These are phyloP conservation scores for Penicillium argentinense DNA, from an alignment of 495 filamentous ascomycete species.

Conservation along the genomic window DNA sequence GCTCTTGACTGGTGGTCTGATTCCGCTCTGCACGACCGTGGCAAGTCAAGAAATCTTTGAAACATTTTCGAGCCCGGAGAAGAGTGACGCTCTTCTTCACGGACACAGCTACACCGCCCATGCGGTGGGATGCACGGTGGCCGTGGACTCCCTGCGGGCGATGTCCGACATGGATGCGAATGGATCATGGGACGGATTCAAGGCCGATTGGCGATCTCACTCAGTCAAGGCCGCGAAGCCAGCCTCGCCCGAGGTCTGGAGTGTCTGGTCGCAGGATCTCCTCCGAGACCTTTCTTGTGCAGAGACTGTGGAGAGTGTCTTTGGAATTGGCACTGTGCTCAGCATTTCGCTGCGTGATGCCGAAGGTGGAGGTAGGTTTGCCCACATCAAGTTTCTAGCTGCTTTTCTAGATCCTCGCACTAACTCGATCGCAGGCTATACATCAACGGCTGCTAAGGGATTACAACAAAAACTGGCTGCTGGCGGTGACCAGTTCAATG, in stretches of 20 bases:
- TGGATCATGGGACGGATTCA: slow-evolving; percentile 51
- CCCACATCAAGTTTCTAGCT: too few relatives aligned
- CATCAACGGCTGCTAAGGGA: slow-evolving; percentile 59
- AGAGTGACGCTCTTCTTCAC: slow-evolving; percentile 71
- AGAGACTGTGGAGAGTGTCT: slow-evolving; percentile 57
- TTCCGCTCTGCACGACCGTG: slow-evolving; percentile 70
- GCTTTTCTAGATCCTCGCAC: neutral
- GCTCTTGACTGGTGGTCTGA: slow-evolving; percentile 71
- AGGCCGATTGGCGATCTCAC: slow-evolving; percentile 38
- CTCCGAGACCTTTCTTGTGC: slow-evolving; percentile 55
- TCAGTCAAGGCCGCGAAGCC: neutral
- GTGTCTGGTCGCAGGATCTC: slow-evolving; percentile 61
- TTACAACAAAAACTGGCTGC: slow-evolving; percentile 55
- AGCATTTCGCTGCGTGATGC: slow-evolving; percentile 58
- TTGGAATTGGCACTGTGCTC: slow-evolving; percentile 70
- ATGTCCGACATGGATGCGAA: slow-evolving; percentile 55
- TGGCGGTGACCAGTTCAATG: slow-evolving; percentile 47
- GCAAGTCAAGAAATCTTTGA: slow-evolving; percentile 70
- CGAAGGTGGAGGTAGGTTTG: slow-evolving; percentile 45
- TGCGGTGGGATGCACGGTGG: slow-evolving; percentile 72
- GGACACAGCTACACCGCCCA: slow-evolving; percentile 84
- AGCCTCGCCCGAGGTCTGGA: slow-evolving; percentile 53
- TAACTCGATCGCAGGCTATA: slow-evolving; percentile 53
- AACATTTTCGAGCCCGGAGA: slow-evolving; percentile 65
- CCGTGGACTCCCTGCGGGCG: slow-evolving; percentile 53